A percentile compares a stretch with the other conserved stretches of the same genome.
Evolutionary conservation across 2,329 filamentous ascomycete genomes (phyloP).

Genomic region (Fusarium robinianum): DNA sequence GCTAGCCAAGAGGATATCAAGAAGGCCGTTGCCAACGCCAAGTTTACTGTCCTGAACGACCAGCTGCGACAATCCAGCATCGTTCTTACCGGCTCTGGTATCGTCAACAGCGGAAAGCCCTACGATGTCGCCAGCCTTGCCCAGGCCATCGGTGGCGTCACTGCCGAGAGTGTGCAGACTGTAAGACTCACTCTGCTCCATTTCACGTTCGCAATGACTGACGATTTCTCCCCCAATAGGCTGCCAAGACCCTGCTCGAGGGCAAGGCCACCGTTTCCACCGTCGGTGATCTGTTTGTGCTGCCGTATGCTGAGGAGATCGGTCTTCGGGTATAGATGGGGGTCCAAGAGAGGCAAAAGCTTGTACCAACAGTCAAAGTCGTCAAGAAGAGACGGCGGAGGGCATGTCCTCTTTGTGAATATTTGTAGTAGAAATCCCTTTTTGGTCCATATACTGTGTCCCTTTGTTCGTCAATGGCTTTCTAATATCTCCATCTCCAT

Average conservation of each 20-base stretch:
- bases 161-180: conserved; percentile 80
- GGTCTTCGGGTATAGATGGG: conserved; percentile 85
- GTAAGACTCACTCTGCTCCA: conserved; percentile 57
- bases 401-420: conserved; percentile 49
- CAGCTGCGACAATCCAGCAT: conserved; percentile 79
- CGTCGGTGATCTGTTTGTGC: conserved; percentile 87
- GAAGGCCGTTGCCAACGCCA: conserved; percentile 91
- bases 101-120: conserved; percentile 79
- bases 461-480: conserved; percentile 19
- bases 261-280: conserved; percentile 87
- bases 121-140: conserved; percentile 82
- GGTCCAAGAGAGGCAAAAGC: conserved; percentile 41
- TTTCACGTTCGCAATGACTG: conserved; percentile 34
- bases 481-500: too few species aligned
- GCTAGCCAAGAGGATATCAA: conserved; percentile 83
- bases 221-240: conserved; percentile 56
- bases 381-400: conserved; percentile 45
- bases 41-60: conserved; percentile 86
- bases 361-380: conserved; percentile 51
- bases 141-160: conserved; percentile 79
- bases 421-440: conserved; percentile 51
- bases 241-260: conserved; percentile 84
- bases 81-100: conserved; percentile 80
- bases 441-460: conserved; percentile 37
- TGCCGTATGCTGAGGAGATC: conserved; percentile 93